Conservation (phyloP, 78 protist species). For the Andalucia godoyi region DNA sequence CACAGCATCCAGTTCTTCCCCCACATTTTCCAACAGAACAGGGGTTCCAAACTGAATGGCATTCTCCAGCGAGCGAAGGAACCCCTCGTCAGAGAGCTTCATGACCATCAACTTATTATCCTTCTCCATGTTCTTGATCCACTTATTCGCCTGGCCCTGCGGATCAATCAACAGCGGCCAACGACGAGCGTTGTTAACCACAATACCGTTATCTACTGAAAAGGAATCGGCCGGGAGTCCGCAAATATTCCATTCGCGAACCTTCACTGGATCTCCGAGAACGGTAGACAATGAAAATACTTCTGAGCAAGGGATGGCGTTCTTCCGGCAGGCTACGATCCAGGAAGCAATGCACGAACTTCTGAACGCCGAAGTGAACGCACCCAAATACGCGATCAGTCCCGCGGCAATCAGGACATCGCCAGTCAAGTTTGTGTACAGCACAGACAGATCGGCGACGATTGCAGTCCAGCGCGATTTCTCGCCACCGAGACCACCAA, state of each 20-base stretch:
- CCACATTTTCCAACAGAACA: slow-evolving; percentile 54
- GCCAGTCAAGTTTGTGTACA: slow-evolving; percentile 28
- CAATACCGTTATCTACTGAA: slow-evolving; percentile 71
- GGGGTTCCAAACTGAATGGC: slow-evolving; percentile 58
- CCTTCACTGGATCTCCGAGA: slow-evolving; percentile 41
- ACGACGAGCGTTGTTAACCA: slow-evolving; percentile 25
- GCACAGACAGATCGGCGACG: slow-evolving; percentile 1
- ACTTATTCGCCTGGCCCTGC: slow-evolving; percentile 88
- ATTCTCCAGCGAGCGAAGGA: slow-evolving; percentile 38
- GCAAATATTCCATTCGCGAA: slow-evolving; percentile 48
- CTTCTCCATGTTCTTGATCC: slow-evolving; percentile 47
- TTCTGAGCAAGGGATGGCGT: slow-evolving; percentile 2
- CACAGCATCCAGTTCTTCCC: slow-evolving; percentile 55
- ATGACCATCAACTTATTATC: slow-evolving; percentile 25
- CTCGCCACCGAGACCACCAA: slow-evolving; percentile 38
- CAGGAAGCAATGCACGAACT: slow-evolving; percentile 10
- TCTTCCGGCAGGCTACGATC: neutral
- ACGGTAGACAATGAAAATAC: neutral
- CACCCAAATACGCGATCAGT: slow-evolving; percentile 65
- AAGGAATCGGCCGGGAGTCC: slow-evolving; percentile 64
- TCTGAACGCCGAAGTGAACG: slow-evolving; percentile 56
- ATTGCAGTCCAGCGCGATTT: slow-evolving; percentile 32
- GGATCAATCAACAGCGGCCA: slow-evolving; percentile 90
- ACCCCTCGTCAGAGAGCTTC: slow-evolving; percentile 41
- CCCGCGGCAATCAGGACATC: slow-evolving; percentile 58